Base-by-base conservation (phyloP, 2,329 filamentous ascomycete genomes). In the Pestalotiopsis sp. region DNA sequence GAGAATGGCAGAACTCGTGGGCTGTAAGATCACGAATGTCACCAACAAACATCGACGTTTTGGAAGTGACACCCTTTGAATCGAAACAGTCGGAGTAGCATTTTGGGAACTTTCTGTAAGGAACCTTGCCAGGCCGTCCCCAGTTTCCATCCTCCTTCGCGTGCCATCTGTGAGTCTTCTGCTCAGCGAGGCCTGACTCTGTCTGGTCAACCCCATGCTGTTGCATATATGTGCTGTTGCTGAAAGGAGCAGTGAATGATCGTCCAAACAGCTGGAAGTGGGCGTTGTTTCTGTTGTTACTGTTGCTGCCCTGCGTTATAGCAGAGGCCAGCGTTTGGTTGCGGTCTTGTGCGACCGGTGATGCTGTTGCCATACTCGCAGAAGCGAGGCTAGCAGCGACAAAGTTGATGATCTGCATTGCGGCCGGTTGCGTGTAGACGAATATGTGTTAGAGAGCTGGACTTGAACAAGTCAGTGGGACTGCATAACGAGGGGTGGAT, bases 41-140 rank as follows among this genome's bases (percentile, higher is more conserved):
- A n/a, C 61, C 61, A 14, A 52, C 52, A 20, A 39, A 36, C 13
- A 39, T 36, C 38, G 36, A 64, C 9, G 61, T 64, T 23, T 64
- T 64, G 59, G 23, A 25, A n/a, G 23, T 36, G 20, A 20, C 2
- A 20, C 39, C 39, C 2, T 64, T 23, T 4, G 61, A 64, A 20
- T 64, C 61, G 17, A 64, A 64, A 49, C 61, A 64, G 4, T 64
- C 20, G 9, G 27, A 39, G 25, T 64, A 64, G 38, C 61, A 64
- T 14, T 23, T 2, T 4, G 61, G 61, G 17, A 64, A 49, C 36
- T 9, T 64, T 36, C 61, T 17, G 39, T 52, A 64, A 17, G 39
- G 61, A 31, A 64, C 14, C 4, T 64, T 64, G 11, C 61, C 61
- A 4, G 20, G 61, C 17, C 61, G 61, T 45, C 61, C 61, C 38